Conservation (phyloP, 1,284 basidiomycete genomes). For the Austroboletus rostrupii region DNA sequence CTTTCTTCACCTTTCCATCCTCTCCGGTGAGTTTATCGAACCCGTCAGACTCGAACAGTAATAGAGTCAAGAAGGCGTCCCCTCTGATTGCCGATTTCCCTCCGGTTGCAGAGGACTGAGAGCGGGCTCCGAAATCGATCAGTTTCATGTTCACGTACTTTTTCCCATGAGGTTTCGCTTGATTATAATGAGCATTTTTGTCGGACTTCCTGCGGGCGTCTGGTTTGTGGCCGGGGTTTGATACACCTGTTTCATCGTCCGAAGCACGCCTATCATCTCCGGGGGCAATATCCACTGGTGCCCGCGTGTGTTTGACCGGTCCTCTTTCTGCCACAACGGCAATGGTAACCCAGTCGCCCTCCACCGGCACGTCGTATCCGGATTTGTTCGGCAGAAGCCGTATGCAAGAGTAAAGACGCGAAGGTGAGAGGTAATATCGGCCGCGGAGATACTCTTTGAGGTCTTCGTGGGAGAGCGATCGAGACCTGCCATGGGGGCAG, state of each 20-base stretch:
- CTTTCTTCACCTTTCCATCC: slow-evolving; percentile 49
- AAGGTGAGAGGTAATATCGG: slow-evolving; percentile 85
- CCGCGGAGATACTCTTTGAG: slow-evolving; percentile 81
- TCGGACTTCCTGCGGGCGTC: slow-evolving; percentile 21
- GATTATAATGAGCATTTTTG: slow-evolving; percentile 21
- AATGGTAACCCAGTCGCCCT: slow-evolving; percentile 89
- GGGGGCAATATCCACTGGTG: slow-evolving; percentile 53
- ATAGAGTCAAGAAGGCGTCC: slow-evolving; percentile 77
- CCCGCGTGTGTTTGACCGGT: slow-evolving; percentile 62
- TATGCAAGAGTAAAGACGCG: slow-evolving; percentile 81
- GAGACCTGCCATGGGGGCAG: slow-evolving; percentile 47
- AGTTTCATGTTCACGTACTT: slow-evolving; percentile 89
- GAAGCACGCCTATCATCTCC: slow-evolving; percentile 40
- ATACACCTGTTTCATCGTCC: slow-evolving; percentile 28
- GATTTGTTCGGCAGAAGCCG: slow-evolving; percentile 74
- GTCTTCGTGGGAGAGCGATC: slow-evolving; percentile 69
- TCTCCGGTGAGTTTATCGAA: slow-evolving; percentile 52
- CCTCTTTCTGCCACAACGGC: slow-evolving; percentile 86
- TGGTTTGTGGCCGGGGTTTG: slow-evolving; percentile 14
- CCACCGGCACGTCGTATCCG: slow-evolving; percentile 86
- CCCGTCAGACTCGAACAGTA: slow-evolving; percentile 85
- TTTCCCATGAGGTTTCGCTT: slow-evolving; percentile 51
- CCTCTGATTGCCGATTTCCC: slow-evolving; percentile 63
- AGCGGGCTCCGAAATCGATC: slow-evolving; percentile 71
- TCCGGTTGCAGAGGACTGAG: slow-evolving; percentile 48